phyloP scores from a whole-genome alignment of 805 yeast genomes.

The Yarrowia porcina region DNA sequence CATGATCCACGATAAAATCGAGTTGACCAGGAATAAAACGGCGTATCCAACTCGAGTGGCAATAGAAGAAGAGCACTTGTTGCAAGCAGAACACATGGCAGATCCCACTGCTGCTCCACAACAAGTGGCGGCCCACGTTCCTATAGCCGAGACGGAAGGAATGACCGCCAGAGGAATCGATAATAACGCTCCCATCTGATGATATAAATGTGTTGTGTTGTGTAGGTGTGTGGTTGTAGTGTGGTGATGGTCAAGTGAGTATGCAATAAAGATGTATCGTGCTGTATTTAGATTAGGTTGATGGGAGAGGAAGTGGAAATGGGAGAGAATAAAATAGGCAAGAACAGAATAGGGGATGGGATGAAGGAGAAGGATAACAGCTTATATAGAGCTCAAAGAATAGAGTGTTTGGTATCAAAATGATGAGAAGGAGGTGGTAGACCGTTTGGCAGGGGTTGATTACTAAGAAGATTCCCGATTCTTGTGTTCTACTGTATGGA shows the following conservation, averaged over 20 bases:
- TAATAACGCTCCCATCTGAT: slow-evolving; percentile 43
- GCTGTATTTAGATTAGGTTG: background rate
- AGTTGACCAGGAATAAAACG: slow-evolving; percentile 66
- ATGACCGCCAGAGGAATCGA: slow-evolving; percentile 55
- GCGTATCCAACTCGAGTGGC: slow-evolving; percentile 90
- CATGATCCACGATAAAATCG: slow-evolving; percentile 88
- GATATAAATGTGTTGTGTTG: too few species aligned
- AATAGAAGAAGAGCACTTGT: slow-evolving; percentile 67
- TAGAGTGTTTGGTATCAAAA: background rate
- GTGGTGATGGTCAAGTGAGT: background rate
- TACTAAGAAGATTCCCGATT: too few species aligned
- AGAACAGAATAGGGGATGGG: too few species aligned
- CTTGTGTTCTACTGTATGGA: too few species aligned
- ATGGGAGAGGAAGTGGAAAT: background rate
- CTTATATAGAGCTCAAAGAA: too few species aligned
- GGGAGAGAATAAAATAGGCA: background rate
- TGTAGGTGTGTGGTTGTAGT: background rate
- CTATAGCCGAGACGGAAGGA: slow-evolving; percentile 52
- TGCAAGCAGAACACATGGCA: slow-evolving; percentile 54
- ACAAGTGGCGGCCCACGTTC: slow-evolving; percentile 60
- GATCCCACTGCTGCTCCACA: slow-evolving; percentile 79
- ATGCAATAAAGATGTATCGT: too few species aligned
- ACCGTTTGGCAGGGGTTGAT: too few species aligned
- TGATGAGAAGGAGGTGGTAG: too few species aligned
- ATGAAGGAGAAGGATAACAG: too few species aligned